Percentiles rank a stretch among this genome's conserved stretches.
Conservation (phyloP, 371 early-diverging fungal genomes). For the Blastocladiella emersonii region DNA sequence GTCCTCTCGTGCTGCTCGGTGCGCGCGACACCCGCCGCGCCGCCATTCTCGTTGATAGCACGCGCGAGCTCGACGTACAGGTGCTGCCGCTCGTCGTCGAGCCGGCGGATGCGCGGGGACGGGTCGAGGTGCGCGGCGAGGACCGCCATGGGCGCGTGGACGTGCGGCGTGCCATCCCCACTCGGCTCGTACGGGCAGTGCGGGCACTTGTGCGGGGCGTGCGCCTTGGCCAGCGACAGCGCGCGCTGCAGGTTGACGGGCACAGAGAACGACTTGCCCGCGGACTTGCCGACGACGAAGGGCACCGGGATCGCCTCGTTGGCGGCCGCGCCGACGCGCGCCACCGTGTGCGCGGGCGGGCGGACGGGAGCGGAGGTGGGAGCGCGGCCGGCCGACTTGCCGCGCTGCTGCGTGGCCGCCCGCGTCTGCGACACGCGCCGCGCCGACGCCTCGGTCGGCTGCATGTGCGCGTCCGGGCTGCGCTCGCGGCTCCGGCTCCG, state of each 20-base stretch:
- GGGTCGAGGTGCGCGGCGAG: neutral
- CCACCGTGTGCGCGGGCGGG: too few species aligned
- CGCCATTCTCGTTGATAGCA: neutral
- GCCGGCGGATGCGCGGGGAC: neutral
- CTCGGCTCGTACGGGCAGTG: neutral
- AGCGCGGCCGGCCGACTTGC: too few species aligned
- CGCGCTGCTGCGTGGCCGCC: too few species aligned
- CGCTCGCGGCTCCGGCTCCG: too few species aligned
- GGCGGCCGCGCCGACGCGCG: too few species aligned
- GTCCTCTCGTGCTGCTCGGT: neutral
- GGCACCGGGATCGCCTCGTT: neutral
- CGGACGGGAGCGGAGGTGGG: too few species aligned
- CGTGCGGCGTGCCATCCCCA: too few species aligned
- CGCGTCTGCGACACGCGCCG: too few species aligned
- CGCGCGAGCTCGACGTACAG: neutral
- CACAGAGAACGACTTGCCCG: neutral
- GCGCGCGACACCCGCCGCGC: neutral
- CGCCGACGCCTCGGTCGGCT: too few species aligned
- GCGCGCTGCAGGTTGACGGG: conserved; percentile 3
- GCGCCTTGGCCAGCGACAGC: neutral
- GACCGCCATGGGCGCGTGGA: neutral
- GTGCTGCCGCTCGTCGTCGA: neutral
- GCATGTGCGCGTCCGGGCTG: too few species aligned
- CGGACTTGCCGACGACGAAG: neutral
- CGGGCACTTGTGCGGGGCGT: neutral